Base-by-base conservation (phyloP, 306 rosid genomes). In the Hippophae tibetana region DNA sequence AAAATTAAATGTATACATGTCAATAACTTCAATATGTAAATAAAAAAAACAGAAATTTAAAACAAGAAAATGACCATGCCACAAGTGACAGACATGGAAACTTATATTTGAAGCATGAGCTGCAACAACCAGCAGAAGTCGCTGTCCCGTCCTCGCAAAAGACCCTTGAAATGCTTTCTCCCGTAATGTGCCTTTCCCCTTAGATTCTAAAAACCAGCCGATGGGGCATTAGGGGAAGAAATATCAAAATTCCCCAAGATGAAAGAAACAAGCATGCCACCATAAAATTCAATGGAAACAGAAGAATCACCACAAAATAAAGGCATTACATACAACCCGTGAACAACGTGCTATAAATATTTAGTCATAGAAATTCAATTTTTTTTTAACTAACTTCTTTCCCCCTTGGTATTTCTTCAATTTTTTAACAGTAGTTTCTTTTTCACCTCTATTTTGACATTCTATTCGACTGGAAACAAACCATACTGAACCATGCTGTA, bases 161-260 rank as follows among this genome's bases (percentile, higher is more conserved):
- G 8, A 31, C 18, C 40, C 43, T 5, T 31, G 55, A 44, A 58
- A 7, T 18, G 47, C 55, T 43, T 69, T 51, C 52, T 49, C 48
- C 65, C 49, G n/a, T n/a, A 60, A 52, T 68, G 47, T 54, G 64
- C 47, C 71, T 69, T 74, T 74, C 89, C 82, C 85, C 86, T 62
- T 78, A 82, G 82, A 74, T 72, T 74, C 52, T 63, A 70, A 74
- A 83, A 78, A 63, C 63, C 77, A 72, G 65, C 83, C 65, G 74
- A 68, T 18, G 85, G 84, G 79, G 80, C 78, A 52, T 52, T 10
- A 51, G 69, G 81, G 80, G 72, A 75, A 66, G 46, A 46, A 66
- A 71, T 14, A 63, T 25, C 68, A 83, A 83, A 82, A 60, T 78
- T 72, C 68, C 78, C 69, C 62, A 49, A 12, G 50, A 42, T 62